phyloP scores from a whole-genome alignment of 805 yeast species.

The Candida lessepsii region DNA sequence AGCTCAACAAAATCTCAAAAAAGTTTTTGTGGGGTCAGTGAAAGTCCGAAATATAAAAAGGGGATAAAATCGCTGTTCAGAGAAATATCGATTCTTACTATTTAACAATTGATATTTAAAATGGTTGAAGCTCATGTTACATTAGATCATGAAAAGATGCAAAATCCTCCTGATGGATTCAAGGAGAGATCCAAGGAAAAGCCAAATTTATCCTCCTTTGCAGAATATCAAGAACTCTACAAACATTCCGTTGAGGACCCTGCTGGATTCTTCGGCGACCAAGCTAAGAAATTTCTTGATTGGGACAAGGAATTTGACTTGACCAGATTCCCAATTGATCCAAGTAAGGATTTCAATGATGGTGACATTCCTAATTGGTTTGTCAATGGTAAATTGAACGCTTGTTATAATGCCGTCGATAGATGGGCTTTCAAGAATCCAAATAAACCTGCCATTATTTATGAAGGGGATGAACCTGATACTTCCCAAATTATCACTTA shows the following conservation, averaged over 20 bases:
- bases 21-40: conserved; percentile 8
- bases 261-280: conserved; percentile 50
- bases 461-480: conserved; percentile 89
- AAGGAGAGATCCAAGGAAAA: conserved; percentile 43
- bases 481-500: conserved; percentile 76
- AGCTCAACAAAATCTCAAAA: conserved; percentile 7
- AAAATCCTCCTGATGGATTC: conserved; percentile 39
- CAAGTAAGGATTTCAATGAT: conserved; percentile 47
- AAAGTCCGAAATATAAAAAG: conserved; percentile 8
- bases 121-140: conserved; percentile 25
- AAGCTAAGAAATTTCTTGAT: conserved; percentile 47
- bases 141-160: conserved; percentile 33
- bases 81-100: neutral
- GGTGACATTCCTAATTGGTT: conserved; percentile 91
- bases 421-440: conserved; percentile 91
- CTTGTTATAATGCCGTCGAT: conserved; percentile 91
- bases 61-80: conserved; percentile 6
- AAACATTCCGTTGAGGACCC: conserved; percentile 59
- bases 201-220: conserved; percentile 50
- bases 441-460: conserved; percentile 76
- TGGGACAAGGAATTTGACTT: conserved; percentile 55
- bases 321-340: conserved; percentile 45
- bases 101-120: neutral
- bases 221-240: conserved; percentile 50
- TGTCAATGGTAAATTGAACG: conserved; percentile 88